Conservation (phyloP, 2,329 filamentous ascomycete genomes). For the Epichloe coenophiala region DNA sequence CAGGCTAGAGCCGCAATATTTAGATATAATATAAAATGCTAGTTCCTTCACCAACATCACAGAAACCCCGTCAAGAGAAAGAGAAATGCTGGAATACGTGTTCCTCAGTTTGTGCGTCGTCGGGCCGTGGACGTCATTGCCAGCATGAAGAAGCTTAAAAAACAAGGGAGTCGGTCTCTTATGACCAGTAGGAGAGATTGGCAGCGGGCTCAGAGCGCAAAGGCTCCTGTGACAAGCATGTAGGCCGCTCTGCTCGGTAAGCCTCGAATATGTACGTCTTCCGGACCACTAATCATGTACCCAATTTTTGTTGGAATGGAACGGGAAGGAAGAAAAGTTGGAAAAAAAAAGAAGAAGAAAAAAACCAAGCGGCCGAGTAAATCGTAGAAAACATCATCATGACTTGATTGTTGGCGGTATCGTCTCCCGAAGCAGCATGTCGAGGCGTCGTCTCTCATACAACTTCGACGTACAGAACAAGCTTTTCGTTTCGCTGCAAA, state of each 20-base stretch:
- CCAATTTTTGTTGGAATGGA: slow-evolving; percentile 7
- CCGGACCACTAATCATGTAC: slow-evolving; percentile 15
- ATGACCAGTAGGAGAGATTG: not conserved
- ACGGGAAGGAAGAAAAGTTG: not conserved
- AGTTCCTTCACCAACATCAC: not conserved
- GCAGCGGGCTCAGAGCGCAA: not conserved
- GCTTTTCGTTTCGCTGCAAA: slow-evolving; percentile 72
- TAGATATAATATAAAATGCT: slow-evolving; percentile 4
- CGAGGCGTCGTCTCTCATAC: slow-evolving; percentile 19
- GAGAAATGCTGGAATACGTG: not conserved
- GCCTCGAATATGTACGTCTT: slow-evolving; percentile 10
- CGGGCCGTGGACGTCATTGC: not conserved
- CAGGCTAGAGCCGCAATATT: slow-evolving; percentile 8
- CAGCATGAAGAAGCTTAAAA: not conserved
- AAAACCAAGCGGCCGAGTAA: not conserved
- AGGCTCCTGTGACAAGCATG: not conserved
- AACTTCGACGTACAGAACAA: slow-evolving; percentile 60
- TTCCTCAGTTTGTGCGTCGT: not conserved
- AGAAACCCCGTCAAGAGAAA: not conserved
- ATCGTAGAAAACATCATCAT: not conserved
- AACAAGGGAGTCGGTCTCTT: not conserved
- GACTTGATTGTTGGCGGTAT: not conserved
- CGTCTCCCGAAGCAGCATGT: not conserved
- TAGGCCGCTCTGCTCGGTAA: slow-evolving; percentile 13
- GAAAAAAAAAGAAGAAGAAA: not conserved